Evolutionary conservation across 352 stramenopile species (phyloP), one percentile per base, ranked within the genome.

Genomic region (Pythium sukuiense): DNA sequence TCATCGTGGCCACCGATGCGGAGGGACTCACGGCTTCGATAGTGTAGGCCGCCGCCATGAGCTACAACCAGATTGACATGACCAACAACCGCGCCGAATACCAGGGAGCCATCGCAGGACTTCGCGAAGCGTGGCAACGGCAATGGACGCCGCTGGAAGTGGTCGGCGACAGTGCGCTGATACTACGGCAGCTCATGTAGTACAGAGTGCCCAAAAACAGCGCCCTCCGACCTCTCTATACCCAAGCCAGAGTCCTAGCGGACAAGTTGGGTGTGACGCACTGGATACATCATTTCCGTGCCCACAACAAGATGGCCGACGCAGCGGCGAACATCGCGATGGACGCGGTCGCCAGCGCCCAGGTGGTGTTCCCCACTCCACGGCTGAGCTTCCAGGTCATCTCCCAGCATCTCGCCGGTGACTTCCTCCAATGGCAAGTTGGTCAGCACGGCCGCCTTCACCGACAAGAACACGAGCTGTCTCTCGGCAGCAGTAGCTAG

Each of bases 71-170:
- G 20, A 24, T 24, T 24, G 26, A 45, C 46, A 70, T 35, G 39
- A 70, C 62, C n/a, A 70, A 70, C 50, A 64, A 70, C 30, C 49
- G 16, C 2, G 56, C 63, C 9, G 63, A 65, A 30, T 70, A 70
- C 20, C 55, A 43, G 4, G 63, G 55, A 0, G 33, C 46, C 3
- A 61, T 49, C 11, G 32, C 24, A 14, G 49, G 63, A 1, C 41
- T 70, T 1, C 24, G 37, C 3, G 49, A 18, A 6, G 56, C 63
- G 0, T 5, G 5, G 3, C n/a, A 27, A 0, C n/a, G 32, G 26
- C 4, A 39, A 1, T 55, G 33, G 27, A 11, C 0, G 2, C 16
- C 26, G 11, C 37, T 61, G 46, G 29, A 60, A 0, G 63, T 65
- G 9, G 45, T 70, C 26, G 63, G 45, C 0, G 56, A 70, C 49